A percentile compares a stretch with the other conserved stretches of the same genome.
phyloP scores from a whole-genome alignment of 768 basidiomycete species.

The Hericium alpestre region DNA sequence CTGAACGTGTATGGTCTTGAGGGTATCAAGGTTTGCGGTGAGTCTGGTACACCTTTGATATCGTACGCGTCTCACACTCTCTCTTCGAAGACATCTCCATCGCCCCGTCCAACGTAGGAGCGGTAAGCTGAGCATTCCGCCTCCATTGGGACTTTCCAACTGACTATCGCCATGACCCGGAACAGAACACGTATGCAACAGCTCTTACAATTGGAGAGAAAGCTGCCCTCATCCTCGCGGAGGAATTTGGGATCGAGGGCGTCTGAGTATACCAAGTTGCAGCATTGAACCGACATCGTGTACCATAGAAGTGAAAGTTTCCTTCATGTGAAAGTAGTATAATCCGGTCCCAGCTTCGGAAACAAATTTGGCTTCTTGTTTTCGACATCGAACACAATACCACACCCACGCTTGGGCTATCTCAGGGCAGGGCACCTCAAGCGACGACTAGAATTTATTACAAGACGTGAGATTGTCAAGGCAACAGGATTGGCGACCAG shows the following conservation, averaged over 20 bases:
- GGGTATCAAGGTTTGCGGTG: conserved; percentile 40
- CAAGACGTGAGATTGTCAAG: background rate
- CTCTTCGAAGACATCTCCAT: conserved; percentile 24
- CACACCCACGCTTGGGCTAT: too few species aligned
- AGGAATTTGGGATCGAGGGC: conserved; percentile 28
- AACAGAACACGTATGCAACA: conserved; percentile 30
- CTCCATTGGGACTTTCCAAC: background rate
- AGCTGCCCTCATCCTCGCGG: conserved; percentile 44
- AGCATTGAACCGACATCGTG: too few species aligned
- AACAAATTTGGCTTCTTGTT: too few species aligned
- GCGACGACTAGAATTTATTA: background rate
- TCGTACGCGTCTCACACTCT: background rate
- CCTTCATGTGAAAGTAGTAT: too few species aligned
- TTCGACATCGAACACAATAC: too few species aligned
- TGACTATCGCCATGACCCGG: background rate
- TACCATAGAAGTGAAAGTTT: too few species aligned
- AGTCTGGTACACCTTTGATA: background rate
- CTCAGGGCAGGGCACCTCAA: background rate
- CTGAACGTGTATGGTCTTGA: conserved; percentile 52
- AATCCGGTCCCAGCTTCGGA: too few species aligned
- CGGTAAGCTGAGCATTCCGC: conserved; percentile 3
- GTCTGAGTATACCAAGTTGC: background rate
- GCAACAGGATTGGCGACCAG: background rate
- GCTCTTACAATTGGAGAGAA: conserved; percentile 44
- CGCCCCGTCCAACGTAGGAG: conserved; percentile 25